Evolutionary conservation across 768 basidiomycete species (phyloP), one percentile per base, ranked within the genome.

Genomic region (Rubroboletus satanas): DNA sequence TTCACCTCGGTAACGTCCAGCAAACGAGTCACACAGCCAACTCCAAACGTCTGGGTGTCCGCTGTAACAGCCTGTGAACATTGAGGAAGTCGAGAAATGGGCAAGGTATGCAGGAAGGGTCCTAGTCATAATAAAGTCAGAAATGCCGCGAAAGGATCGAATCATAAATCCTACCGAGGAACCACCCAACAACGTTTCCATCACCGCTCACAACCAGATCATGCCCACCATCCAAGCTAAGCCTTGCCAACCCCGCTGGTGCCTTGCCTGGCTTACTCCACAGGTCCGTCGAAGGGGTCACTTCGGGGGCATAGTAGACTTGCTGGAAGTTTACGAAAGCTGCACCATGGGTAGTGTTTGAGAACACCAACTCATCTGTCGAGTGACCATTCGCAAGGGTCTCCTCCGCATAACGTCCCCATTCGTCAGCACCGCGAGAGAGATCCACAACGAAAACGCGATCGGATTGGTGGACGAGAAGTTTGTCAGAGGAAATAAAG

Each of bases 191-290:
- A 32, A 73, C 82, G 51, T 76, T 80, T 17, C 88, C 87, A 64
- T 88, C 83, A 11, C 77, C 63, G 33, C 80, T 85, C 73, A 80
- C 84, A 2, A 81, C 76, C 36, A 89, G 65, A 63, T 85, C 84
- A 61, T 90, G 88, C 1, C 87, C 88, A 17, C 88, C 88, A 66
- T 89, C 86, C 59, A 87, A 62, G 61, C 87, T 88, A 54, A 89
- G 54, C 33, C 87, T 77, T 4, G 77, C 77, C 52, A 88, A 65
- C 3, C 82, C 82, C 29, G 74, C 74, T 2, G 86, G 84, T 3
- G 86, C 80, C 62, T 85, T 85, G 0, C 76, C 83, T 10, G 87
- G 87, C 61, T 82, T 85, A 45, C 85, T 84, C 86, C 85, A 89
- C 14, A 89, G 71, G 1, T 75, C 68, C 39, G 77, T 74, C 5